Evolutionary conservation across 2,329 filamentous ascomycete species (phyloP).

Genomic region (Neoscytalidium dimidiatum): DNA sequence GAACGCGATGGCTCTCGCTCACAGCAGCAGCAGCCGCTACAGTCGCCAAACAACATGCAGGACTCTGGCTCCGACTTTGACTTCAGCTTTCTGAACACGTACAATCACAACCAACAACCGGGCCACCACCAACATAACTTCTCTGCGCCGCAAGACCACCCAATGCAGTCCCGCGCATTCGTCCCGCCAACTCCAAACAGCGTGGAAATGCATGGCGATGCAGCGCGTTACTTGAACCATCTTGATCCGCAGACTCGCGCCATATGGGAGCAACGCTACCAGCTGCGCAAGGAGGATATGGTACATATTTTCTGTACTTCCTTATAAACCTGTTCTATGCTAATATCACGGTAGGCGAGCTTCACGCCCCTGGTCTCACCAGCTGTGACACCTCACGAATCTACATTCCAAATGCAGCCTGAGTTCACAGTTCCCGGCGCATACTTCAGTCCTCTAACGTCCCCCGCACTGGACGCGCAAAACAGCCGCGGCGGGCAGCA

Average conservation of each 20-base stretch:
- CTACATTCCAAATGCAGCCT: slow-evolving; percentile 61
- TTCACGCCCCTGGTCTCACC: slow-evolving; percentile 83
- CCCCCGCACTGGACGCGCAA: slow-evolving; percentile 76
- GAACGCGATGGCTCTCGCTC: slow-evolving; percentile 30
- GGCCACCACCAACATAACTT: slow-evolving; percentile 16
- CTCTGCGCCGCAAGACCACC: slow-evolving; percentile 21
- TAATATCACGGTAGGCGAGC: slow-evolving; percentile 57
- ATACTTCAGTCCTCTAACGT: slow-evolving; percentile 83
- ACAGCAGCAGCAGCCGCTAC: slow-evolving; percentile 18
- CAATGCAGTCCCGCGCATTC: slow-evolving; percentile 25
- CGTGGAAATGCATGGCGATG: slow-evolving; percentile 68
- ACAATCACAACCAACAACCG: slow-evolving; percentile 1
- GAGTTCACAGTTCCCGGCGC: slow-evolving; percentile 65
- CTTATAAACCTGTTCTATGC: not conserved
- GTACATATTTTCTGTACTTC: slow-evolving; percentile 46
- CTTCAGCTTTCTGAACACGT: slow-evolving; percentile 21
- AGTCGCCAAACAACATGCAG: slow-evolving; percentile 25
- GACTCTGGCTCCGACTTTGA: slow-evolving; percentile 32
- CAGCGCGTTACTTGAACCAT: slow-evolving; percentile 59
- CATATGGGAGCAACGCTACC: slow-evolving; percentile 66
- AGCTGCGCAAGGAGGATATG: slow-evolving; percentile 68
- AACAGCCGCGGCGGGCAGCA: slow-evolving; percentile 48
- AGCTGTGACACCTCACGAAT: slow-evolving; percentile 78
- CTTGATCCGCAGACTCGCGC: slow-evolving; percentile 58
- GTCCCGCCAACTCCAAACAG: slow-evolving; percentile 81